Conservation (phyloP, 2,329 filamentous ascomycete genomes). For the Phialemonium atrogriseum region DNA sequence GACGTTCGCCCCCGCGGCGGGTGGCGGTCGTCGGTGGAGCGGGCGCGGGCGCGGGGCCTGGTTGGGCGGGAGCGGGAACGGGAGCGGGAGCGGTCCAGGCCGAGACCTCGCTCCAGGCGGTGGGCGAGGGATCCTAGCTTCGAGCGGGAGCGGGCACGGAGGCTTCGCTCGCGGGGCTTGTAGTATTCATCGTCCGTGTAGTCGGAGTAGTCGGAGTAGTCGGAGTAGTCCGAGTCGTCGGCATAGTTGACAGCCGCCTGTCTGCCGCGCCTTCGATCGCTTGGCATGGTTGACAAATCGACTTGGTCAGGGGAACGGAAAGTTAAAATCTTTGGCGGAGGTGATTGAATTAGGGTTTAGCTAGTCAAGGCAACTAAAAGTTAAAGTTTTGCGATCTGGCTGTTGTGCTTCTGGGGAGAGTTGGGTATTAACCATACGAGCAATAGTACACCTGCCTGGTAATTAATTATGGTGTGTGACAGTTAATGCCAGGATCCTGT, state of each 20-base stretch:
- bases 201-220: constrained; percentile 1
- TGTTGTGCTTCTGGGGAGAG: too few species aligned
- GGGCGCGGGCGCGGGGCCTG: background rate
- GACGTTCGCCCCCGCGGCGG: too few species aligned
- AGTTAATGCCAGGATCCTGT: too few species aligned
- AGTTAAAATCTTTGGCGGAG: too few species aligned
- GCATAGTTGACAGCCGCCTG: too few species aligned
- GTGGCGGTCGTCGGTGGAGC: background rate
- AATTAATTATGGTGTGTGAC: too few species aligned
- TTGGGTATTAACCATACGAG: too few species aligned
- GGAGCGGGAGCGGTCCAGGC: background rate
- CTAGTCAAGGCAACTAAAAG: too few species aligned
- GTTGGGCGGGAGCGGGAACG: background rate
- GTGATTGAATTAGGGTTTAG: too few species aligned
- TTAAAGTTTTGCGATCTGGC: too few species aligned
- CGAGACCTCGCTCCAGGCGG: background rate
- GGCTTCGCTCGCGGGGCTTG: background rate
- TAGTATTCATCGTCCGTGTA: constrained; percentile 1
- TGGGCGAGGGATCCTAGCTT: background rate
- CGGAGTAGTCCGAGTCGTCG: background rate
- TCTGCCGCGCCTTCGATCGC: background rate
- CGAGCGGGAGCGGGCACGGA: constrained; percentile 1
- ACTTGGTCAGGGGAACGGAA: too few species aligned
- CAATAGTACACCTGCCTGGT: too few species aligned
- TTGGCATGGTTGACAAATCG: background rate